Conservation (phyloP, 768 basidiomycete species). For the Boletus bicolor region DNA sequence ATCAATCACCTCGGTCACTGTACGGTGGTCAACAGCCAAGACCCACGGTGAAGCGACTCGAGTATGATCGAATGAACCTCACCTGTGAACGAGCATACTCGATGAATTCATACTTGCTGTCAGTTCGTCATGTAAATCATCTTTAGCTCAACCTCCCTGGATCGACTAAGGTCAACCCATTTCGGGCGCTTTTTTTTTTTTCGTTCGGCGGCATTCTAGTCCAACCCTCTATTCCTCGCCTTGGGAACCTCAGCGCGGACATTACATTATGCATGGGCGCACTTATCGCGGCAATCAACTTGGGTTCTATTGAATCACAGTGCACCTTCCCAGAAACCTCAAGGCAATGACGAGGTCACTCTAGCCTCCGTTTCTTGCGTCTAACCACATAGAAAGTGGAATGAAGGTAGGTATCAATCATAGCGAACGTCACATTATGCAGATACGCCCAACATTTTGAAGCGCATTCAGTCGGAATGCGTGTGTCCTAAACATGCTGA, state of each 20-base stretch:
- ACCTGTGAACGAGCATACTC: too few relatives aligned
- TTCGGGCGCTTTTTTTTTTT: background rate
- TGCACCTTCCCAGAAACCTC: background rate
- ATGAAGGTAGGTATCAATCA: background rate
- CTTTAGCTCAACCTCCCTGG: background rate
- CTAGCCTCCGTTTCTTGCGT: background rate
- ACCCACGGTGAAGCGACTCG: background rate
- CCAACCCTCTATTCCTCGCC: background rate
- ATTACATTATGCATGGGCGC: background rate
- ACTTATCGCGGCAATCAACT: background rate
- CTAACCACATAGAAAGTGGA: background rate
- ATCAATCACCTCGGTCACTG: background rate
- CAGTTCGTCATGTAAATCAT: too few relatives aligned
- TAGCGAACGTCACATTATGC: conserved; percentile 3
- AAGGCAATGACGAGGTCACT: background rate
- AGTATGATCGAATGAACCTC: too few relatives aligned
- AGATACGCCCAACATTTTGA: conserved; percentile 2
- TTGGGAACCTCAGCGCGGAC: background rate
- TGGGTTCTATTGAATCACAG: background rate
- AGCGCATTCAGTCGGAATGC: background rate
- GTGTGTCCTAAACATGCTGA: background rate
- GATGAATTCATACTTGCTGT: too few relatives aligned
- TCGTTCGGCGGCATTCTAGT: background rate
- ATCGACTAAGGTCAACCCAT: background rate
- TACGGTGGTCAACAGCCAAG: background rate